These are phyloP conservation scores for Botrytis deweyae DNA, from an alignment of 2,329 filamentous ascomycete genomes.

Conservation along the genomic window DNA sequence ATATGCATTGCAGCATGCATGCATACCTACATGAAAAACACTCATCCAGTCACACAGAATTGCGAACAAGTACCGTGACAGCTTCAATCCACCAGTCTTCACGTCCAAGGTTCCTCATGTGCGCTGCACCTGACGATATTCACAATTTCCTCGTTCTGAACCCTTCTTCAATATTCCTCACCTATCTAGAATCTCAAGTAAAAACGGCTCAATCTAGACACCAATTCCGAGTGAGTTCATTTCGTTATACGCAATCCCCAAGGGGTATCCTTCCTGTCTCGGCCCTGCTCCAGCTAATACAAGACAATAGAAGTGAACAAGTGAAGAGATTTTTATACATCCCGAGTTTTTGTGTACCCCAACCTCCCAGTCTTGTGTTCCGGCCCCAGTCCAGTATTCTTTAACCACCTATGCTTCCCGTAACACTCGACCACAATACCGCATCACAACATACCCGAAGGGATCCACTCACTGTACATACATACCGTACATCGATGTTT, in stretches of 20 bases:
- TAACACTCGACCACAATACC: slow-evolving; percentile 1
- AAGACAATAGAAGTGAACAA: slow-evolving; percentile 1
- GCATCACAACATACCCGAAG: slow-evolving; percentile 15
- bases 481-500: neutral
- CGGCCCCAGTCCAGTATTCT: neutral
- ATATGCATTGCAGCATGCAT: slow-evolving; percentile 10
- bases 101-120: neutral
- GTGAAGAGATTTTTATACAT: neutral
- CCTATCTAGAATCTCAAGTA: neutral
- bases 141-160: neutral
- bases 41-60: neutral
- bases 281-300: slow-evolving; percentile 7
- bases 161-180: neutral
- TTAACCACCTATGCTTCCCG: neutral
- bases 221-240: neutral
- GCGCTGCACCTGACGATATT: neutral
- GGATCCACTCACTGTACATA: slow-evolving; percentile 4
- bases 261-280: neutral
- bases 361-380: neutral
- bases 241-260: neutral
- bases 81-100: neutral
- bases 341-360: slow-evolving; percentile 7
- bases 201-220: neutral
- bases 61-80: neutral
- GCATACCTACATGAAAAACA: neutral